Evolutionary conservation across 78 protist genomes (phyloP).

Genomic region (Dictyostelium intermedium): DNA sequence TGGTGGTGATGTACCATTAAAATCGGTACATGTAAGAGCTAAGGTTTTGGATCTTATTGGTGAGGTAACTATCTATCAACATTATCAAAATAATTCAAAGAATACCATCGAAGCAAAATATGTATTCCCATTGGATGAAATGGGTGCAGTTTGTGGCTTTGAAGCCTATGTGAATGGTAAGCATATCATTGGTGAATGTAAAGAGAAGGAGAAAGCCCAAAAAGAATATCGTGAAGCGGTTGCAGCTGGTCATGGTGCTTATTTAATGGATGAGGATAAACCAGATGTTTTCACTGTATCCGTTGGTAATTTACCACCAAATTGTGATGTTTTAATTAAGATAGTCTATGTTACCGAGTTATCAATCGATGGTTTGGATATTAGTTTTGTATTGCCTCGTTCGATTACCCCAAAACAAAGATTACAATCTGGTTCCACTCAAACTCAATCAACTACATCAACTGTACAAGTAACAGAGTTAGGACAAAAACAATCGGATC

Average conservation of each 20-base stretch:
- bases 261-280: slow-evolving; percentile 85
- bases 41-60: slow-evolving; percentile 83
- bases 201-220: slow-evolving; percentile 92
- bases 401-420: slow-evolving; percentile 84
- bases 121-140: slow-evolving; percentile 91
- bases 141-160: slow-evolving; percentile 94
- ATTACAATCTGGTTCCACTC: slow-evolving; percentile 1
- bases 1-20: slow-evolving; percentile 20
- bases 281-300: slow-evolving; percentile 89
- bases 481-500: neutral
- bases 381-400: slow-evolving; percentile 85
- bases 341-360: slow-evolving; percentile 88
- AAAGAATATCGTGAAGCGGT: slow-evolving; percentile 80
- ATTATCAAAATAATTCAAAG: slow-evolving; percentile 64
- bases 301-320: slow-evolving; percentile 93
- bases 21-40: slow-evolving; percentile 62
- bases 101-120: slow-evolving; percentile 82
- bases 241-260: slow-evolving; percentile 87
- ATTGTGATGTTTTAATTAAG: slow-evolving; percentile 47
- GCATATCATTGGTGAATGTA: slow-evolving; percentile 84
- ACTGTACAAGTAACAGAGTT: neutral
- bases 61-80: slow-evolving; percentile 84
- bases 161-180: slow-evolving; percentile 87
- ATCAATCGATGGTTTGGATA: slow-evolving; percentile 66
- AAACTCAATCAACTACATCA: slow-evolving; percentile 34